Base-by-base conservation (phyloP, 2,329 filamentous ascomycete genomes). In the Tolypocladium pustulatum region DNA sequence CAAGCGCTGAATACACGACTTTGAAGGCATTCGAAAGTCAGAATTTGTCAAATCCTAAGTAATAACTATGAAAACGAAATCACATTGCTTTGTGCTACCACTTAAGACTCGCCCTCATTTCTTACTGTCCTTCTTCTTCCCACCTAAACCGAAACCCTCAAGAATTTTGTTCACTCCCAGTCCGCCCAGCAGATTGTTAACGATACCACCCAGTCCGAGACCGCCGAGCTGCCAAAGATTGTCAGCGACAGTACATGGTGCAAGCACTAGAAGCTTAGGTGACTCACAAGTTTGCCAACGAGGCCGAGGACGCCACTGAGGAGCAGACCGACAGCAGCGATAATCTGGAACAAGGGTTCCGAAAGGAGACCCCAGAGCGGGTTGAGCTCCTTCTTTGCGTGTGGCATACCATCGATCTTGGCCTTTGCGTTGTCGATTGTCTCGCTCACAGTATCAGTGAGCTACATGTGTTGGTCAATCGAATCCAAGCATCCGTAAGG, bases 341-440 rank as follows among this genome's bases (percentile, higher is more conserved):
- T 82, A 70, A 96, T 96, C 81, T 97, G 92, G 81, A 91, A 90
- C 27, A 96, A 78, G 13, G 92, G 92, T 79, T 96, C 90, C 40
- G 85, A 85, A 17, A 94, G 78, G 55, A 96, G 78, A 36, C 79
- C 85, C 91, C 91, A 96, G 36, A 97, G 84, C 13, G 92, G 91
- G 76, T 93, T 96, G 61, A 96, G 81, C 78, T 93, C 87, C 81
- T 96, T 93, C 87, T 96, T 95, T 51, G 91, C 92, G 65, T 95
- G 89, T 7, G 92, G 91, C 89, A 96, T 94, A 69, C 90, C 89
- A 68, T 89, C 85, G 61, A 96, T 89, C 78, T 90, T 89, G 77
- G 88, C 89, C 84, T 92, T 94, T 32, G 89, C 89, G 63, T 88
- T 86, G 69, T 97, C 91, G 65, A 97, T 93, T 30, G 87, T 90